Evolutionary conservation across 2,329 filamentous ascomycete genomes (phyloP).

Genomic region (Nemania bipapillata): DNA sequence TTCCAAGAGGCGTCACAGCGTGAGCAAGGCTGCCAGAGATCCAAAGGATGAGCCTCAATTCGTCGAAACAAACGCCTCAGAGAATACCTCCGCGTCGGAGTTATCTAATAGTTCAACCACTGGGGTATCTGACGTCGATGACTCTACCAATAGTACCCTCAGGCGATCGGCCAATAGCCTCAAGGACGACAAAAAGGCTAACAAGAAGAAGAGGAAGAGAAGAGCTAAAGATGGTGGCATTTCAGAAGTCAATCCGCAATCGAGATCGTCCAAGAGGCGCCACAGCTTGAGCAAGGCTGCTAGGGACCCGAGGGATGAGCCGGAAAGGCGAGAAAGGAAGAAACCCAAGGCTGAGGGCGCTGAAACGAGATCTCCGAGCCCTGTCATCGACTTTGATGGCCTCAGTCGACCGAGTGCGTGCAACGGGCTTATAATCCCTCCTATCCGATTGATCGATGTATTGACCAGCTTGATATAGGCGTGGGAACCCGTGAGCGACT

Average conservation of each 20-base stretch:
- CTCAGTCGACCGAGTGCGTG: conserved; percentile 67
- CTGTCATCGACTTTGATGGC: conserved; percentile 71
- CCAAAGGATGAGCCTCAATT: no score
- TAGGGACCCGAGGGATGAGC: conserved; percentile 63
- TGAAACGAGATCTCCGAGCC: conserved; percentile 61
- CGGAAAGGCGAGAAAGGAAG: conserved; percentile 55
- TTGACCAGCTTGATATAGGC: conserved; percentile 55
- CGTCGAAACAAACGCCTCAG: conserved; percentile 31
- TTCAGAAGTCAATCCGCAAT: conserved; percentile 51
- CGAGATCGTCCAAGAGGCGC: conserved; percentile 56
- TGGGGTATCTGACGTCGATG: conserved; percentile 49
- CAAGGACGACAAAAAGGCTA: conserved; percentile 49
- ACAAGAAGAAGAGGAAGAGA: conserved; percentile 48
- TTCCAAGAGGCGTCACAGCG: conserved; percentile 62
- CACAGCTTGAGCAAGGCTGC: conserved; percentile 69
- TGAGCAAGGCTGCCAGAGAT: conserved; percentile 71
- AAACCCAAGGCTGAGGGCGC: conserved; percentile 48
- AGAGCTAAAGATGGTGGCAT: conserved; percentile 46
- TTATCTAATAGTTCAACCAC: conserved; percentile 39
- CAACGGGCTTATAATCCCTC: background rate
- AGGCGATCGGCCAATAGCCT: conserved; percentile 33
- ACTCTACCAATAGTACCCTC: conserved; percentile 46
- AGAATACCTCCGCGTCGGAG: conserved; percentile 34
- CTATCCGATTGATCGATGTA: conserved; percentile 15
- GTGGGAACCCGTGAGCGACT: conserved; percentile 71